Evolutionary conservation across 495 filamentous ascomycete species (phyloP), one percentile per base, ranked within the genome.

Genomic region (Annulohypoxylon nitens): DNA sequence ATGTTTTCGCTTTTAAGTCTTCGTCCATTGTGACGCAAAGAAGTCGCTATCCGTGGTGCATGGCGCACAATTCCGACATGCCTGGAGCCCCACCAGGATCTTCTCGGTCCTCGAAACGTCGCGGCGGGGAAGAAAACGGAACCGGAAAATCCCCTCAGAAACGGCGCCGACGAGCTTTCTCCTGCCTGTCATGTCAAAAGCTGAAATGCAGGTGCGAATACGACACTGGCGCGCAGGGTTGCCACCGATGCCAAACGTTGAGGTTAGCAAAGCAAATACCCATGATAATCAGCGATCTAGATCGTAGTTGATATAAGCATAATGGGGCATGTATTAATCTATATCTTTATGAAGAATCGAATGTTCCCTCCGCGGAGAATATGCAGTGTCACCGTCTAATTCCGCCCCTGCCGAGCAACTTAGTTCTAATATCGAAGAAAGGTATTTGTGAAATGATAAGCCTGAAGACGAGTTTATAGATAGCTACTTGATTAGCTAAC

Each of bases 191-290:
- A 0, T 78, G 76, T 30, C 76, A 78, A 58, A 73, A 71, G 55
- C 39, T 78, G 63, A 78, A 78, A 41, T 78, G 76, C 23, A 70
- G 76, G 61, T 78, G 76, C 69, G 76, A 78, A 33, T 78, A 78
- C 14, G 76, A 76, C 36, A 66, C 71, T 1, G 74, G 74, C 18
- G 62, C 76, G 0, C 74, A 65, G 18, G 76, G 74, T 41, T 78
- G 76, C 34, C 76, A 76, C 26, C 76, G 76, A 3, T 78, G 76
- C 37, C 76, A 78, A 23, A 78, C 76, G 20, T 59, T 78, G 57
- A 76, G 76, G 76, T 76, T 61, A 30, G 74, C 65, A 11, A 20
- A 54, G 8, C 12, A 9, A 0, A 57, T 60, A 60, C 43, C 8
- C 14, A 43, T 43, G 30, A 43, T n/a, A 7, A 53, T 34, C 51